Evolutionary conservation across 208 protist genomes (phyloP).

Genomic region (Trypanosoma scelopori): DNA sequence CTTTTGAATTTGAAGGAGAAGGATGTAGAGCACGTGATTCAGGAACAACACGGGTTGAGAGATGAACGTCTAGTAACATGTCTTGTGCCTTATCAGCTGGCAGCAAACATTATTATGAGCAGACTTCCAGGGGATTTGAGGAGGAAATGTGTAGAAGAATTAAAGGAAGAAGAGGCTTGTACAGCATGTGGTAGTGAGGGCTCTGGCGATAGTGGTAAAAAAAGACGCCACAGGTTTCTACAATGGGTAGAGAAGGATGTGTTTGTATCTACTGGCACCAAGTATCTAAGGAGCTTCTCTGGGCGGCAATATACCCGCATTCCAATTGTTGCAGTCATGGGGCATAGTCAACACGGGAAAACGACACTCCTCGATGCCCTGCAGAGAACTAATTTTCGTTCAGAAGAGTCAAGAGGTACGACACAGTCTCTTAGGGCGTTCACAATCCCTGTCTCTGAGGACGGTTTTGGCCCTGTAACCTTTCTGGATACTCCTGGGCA

Average conservation of each 20-base stretch:
- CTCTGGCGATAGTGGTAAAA: neutral
- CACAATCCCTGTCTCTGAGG: slow-evolving; percentile 37
- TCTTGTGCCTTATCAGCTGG: slow-evolving; percentile 87
- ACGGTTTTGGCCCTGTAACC: slow-evolving; percentile 44
- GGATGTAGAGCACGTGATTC: slow-evolving; percentile 63
- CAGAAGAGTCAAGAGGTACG: slow-evolving; percentile 68
- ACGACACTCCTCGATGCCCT: slow-evolving; percentile 86
- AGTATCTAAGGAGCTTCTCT: slow-evolving; percentile 54
- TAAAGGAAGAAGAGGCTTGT: slow-evolving; percentile 51
- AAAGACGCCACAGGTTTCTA: slow-evolving; percentile 45
- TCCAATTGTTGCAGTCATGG: slow-evolving; percentile 78
- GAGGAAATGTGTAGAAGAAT: slow-evolving; percentile 46
- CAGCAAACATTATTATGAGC: slow-evolving; percentile 78
- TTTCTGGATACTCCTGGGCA: slow-evolving; percentile 92
- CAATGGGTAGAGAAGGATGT: slow-evolving; percentile 84
- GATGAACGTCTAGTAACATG: slow-evolving; percentile 72
- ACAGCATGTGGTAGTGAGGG: neutral
- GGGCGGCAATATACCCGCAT: slow-evolving; percentile 37
- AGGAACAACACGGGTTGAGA: slow-evolving; percentile 60
- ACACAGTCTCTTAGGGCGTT: slow-evolving; percentile 81
- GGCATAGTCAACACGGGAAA: slow-evolving; percentile 89
- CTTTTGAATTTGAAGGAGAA: slow-evolving; percentile 50
- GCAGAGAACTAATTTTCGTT: slow-evolving; percentile 43
- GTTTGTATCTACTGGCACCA: slow-evolving; percentile 67
- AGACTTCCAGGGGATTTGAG: slow-evolving; percentile 53